These are phyloP conservation scores for Ceratorhiza oryzae-sativae DNA, from an alignment of 1,284 basidiomycete genomes.

Conservation along the genomic window DNA sequence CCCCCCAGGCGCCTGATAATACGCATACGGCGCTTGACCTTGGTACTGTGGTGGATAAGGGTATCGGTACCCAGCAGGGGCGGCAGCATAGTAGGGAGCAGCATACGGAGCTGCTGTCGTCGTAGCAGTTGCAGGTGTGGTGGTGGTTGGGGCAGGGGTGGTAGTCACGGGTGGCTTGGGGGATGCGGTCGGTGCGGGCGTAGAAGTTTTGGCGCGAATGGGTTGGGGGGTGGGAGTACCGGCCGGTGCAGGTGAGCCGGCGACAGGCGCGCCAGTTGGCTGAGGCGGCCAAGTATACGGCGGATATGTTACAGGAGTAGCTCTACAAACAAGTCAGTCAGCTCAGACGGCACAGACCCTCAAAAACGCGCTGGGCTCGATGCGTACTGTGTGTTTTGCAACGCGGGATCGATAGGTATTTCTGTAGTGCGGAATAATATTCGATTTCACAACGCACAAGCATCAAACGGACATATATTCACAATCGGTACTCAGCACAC, in stretches of 20 bases:
- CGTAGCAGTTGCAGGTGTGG: constrained; percentile 40
- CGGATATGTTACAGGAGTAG: constrained; percentile 12
- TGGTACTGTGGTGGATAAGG: constrained; percentile 37
- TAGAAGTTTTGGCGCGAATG: constrained; percentile 45
- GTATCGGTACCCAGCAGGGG: constrained; percentile 28
- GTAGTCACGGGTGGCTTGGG: constrained; percentile 33
- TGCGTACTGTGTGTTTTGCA: constrained; percentile 53
- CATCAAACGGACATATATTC: constrained; percentile 22
- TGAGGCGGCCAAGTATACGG: constrained; percentile 27
- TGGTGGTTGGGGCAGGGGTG: constrained; percentile 43
- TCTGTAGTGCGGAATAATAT: constrained; percentile 49
- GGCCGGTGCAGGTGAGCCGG: constrained; percentile 7
- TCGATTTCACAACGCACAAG: constrained; percentile 21
- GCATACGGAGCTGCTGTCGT: constrained; percentile 23
- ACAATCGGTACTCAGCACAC: constrained; percentile 26
- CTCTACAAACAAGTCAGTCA: constrained; percentile 3
- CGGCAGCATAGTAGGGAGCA: constrained; percentile 24
- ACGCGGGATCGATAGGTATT: constrained; percentile 72
- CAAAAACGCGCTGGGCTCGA: neutral
- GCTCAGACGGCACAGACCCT: neutral
- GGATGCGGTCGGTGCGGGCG: constrained; percentile 43
- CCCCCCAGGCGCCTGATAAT: constrained; percentile 31
- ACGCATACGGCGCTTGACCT: constrained; percentile 36
- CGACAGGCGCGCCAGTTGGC: constrained; percentile 29
- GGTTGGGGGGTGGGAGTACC: constrained; percentile 39